These are phyloP conservation scores for Gleditsia sinensis DNA, from an alignment of 306 rosid species.

Conservation along the genomic window DNA sequence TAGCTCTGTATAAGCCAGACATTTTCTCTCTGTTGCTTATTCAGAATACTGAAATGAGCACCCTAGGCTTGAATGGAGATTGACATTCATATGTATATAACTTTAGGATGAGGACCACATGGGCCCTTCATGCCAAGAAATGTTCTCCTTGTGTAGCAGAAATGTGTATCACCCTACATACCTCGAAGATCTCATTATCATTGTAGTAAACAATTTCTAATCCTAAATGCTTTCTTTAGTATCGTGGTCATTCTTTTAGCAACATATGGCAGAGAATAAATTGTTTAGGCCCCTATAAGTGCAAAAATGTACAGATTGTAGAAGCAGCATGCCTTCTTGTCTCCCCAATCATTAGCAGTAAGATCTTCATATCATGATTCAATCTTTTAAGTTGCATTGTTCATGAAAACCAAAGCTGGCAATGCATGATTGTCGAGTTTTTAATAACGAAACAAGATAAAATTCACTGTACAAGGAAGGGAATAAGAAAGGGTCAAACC, in stretches of 20 bases:
- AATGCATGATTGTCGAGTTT: constrained; percentile 32
- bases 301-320: constrained; percentile 4
- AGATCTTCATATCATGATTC: constrained; percentile 16
- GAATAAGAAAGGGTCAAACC: not conserved
- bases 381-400: not conserved
- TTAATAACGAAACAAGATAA: not conserved
- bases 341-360: constrained; percentile 35
- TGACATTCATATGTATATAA: not conserved
- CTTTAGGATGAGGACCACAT: constrained; percentile 19
- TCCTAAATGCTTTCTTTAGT: constrained; percentile 28
- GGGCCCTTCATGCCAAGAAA: constrained; percentile 33
- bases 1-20: constrained; percentile 5
- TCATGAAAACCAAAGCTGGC: constrained; percentile 32
- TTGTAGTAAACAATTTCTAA: constrained; percentile 28
- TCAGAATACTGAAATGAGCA: constrained; percentile 1
- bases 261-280: constrained; percentile 32
- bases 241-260: constrained; percentile 4
- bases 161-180: not conserved
- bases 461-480: not conserved
- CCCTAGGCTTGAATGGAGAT: constrained; percentile 15
- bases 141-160: constrained; percentile 14
- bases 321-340: constrained; percentile 19
- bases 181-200: constrained; percentile 4
- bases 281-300: not conserved
- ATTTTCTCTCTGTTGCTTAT: constrained; percentile 17